Evolutionary conservation across 2,329 filamentous ascomycete genomes (phyloP).

Genomic region (Thyridium curvatum): DNA sequence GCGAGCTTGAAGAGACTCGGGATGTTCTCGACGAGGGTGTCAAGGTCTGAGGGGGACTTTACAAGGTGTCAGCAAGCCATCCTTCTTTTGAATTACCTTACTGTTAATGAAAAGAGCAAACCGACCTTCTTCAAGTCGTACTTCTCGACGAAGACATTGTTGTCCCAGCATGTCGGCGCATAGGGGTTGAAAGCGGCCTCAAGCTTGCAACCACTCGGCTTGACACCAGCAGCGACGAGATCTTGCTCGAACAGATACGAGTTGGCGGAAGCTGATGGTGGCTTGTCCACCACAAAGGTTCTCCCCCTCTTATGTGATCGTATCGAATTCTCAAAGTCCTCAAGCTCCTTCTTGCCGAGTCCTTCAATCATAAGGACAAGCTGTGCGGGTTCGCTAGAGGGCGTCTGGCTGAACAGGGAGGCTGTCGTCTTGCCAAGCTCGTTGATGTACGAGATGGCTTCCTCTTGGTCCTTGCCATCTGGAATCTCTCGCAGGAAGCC

Average conservation of each 20-base stretch:
- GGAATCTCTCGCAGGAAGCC: constrained; percentile 41
- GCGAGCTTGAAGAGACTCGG: constrained; percentile 38
- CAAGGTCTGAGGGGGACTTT: constrained; percentile 34
- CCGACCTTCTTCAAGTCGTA: constrained; percentile 38
- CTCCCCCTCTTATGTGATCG: too few relatives aligned
- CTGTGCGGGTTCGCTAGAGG: constrained; percentile 38
- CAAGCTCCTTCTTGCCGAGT: not conserved
- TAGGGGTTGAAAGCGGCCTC: constrained; percentile 33
- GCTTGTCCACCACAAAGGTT: too few relatives aligned
- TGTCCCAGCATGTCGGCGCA: constrained; percentile 38
- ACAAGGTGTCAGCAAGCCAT: not conserved
- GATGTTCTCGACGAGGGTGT: constrained; percentile 36
- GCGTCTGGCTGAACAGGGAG: constrained; percentile 43
- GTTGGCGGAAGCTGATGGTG: constrained; percentile 21
- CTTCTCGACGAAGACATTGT: constrained; percentile 32
- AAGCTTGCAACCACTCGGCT: constrained; percentile 30
- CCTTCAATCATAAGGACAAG: constrained; percentile 56
- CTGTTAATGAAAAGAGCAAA: not conserved
- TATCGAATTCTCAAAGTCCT: too few relatives aligned
- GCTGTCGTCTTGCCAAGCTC: constrained; percentile 48
- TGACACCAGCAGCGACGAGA: constrained; percentile 27
- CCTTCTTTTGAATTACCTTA: not conserved
- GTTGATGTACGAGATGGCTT: constrained; percentile 50
- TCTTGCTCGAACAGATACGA: constrained; percentile 34
- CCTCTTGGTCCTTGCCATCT: constrained; percentile 33